A percentile compares a stretch with the other conserved stretches of the same genome.
Evolutionary conservation across 306 rosid genomes (phyloP).

Genomic region (Citrullus amarus): DNA sequence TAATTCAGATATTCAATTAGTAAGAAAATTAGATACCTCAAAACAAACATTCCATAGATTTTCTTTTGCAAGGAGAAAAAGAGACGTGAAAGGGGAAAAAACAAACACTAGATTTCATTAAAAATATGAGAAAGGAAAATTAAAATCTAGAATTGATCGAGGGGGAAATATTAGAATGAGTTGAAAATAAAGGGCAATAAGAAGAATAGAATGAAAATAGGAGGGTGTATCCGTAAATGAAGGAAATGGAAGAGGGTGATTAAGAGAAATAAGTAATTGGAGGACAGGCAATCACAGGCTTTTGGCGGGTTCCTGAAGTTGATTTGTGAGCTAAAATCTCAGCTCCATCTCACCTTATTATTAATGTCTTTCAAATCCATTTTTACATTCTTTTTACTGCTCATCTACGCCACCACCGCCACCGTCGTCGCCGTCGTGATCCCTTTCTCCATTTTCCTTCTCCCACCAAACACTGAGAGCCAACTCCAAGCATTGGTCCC

Average conservation of each 20-base stretch:
- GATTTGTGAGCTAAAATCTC: constrained; percentile 23
- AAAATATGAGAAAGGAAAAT: not conserved
- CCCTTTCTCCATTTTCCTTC: not conserved
- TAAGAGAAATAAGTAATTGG: constrained; percentile 4
- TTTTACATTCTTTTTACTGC: constrained; percentile 14
- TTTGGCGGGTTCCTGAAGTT: constrained; percentile 43
- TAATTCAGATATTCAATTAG: too few relatives aligned
- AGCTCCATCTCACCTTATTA: constrained; percentile 37
- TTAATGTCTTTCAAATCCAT: constrained; percentile 17
- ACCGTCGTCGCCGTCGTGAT: not conserved
- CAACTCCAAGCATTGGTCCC: not conserved
- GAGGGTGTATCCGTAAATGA: not conserved
- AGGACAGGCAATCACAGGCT: constrained; percentile 9
- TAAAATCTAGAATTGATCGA: not conserved
- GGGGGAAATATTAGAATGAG: not conserved
- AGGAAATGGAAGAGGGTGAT: not conserved
- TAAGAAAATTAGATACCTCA: too few relatives aligned
- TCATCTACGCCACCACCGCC: constrained; percentile 16
- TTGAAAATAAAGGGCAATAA: not conserved
- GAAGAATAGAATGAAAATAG: not conserved
- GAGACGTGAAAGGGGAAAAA: not conserved
- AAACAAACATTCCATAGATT: too few relatives aligned
- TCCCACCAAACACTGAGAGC: not conserved
- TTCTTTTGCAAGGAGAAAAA: too few relatives aligned
- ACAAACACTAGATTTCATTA: not conserved